These are phyloP conservation scores for Tolypocladium endophyticum DNA, from an alignment of 2,329 filamentous ascomycete species.

Conservation along the genomic window DNA sequence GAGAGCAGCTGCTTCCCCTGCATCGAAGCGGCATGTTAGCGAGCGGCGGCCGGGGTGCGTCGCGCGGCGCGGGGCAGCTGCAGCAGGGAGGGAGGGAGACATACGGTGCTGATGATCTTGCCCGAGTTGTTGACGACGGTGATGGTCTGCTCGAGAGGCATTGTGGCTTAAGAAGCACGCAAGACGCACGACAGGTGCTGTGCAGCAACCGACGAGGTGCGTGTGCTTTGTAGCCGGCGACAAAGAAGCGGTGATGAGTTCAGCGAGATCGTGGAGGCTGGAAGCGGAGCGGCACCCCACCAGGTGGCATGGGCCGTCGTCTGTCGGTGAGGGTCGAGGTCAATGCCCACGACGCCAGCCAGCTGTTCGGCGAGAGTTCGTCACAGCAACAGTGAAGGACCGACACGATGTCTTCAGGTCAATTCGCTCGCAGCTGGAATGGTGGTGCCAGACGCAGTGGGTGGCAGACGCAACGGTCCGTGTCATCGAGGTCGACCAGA, in stretches of 20 bases:
- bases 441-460: not conserved
- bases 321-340: not conserved
- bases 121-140: conserved; percentile 85
- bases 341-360: not conserved
- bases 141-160: conserved; percentile 57
- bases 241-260: not conserved
- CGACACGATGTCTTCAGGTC: not conserved
- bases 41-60: not conserved
- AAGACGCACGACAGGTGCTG: not conserved
- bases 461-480: not conserved
- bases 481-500: not conserved
- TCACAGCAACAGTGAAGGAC: not conserved
- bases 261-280: not conserved
- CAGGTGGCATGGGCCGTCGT: not conserved
- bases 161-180: conserved; percentile 6
- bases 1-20: conserved; percentile 83
- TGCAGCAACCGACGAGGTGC: not conserved
- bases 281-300: not conserved
- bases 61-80: not conserved
- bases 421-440: not conserved
- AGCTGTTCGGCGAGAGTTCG: not conserved
- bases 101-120: conserved; percentile 80
- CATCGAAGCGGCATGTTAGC: not conserved
- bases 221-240: not conserved
- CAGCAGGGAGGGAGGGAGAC: conserved; percentile 19